These are phyloP conservation scores for Hanseniaspora singularis DNA, from an alignment of 805 yeast genomes.

Conservation along the genomic window DNA sequence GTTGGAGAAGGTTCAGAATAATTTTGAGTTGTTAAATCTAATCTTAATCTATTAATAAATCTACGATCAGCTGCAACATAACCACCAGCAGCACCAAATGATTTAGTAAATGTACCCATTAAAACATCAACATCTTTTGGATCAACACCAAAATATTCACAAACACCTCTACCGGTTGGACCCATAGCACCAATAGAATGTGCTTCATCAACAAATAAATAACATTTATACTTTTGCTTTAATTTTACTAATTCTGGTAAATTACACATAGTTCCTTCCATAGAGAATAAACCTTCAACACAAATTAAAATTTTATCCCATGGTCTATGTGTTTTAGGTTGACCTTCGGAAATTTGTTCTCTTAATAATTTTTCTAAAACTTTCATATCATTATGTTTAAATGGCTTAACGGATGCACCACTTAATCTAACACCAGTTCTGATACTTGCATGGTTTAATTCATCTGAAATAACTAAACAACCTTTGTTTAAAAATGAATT, in stretches of 20 bases:
- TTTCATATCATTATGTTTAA: constrained; percentile 82
- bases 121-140: constrained; percentile 70
- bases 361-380: constrained; percentile 64
- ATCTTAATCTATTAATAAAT: constrained; percentile 61
- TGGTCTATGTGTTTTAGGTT: constrained; percentile 89
- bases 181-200: constrained; percentile 99
- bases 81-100: constrained; percentile 98
- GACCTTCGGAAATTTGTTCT: constrained; percentile 84
- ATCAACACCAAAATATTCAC: constrained; percentile 78
- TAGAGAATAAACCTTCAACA: constrained; percentile 84
- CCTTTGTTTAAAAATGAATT: constrained; percentile 72
- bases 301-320: constrained; percentile 81
- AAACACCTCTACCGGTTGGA: constrained; percentile 83
- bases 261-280: constrained; percentile 85
- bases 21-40: constrained; percentile 56
- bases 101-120: constrained; percentile 96
- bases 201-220: constrained; percentile 90
- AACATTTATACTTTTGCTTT: constrained; percentile 75
- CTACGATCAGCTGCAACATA: constrained; percentile 69
- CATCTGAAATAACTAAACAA: constrained; percentile 86
- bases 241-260: constrained; percentile 63
- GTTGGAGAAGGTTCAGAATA: constrained; percentile 86
- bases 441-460: constrained; percentile 88
- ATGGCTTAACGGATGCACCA: constrained; percentile 85
- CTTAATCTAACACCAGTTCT: constrained; percentile 88